Conservation (phyloP, 768 basidiomycete genomes). For the Collybia sp. region DNA sequence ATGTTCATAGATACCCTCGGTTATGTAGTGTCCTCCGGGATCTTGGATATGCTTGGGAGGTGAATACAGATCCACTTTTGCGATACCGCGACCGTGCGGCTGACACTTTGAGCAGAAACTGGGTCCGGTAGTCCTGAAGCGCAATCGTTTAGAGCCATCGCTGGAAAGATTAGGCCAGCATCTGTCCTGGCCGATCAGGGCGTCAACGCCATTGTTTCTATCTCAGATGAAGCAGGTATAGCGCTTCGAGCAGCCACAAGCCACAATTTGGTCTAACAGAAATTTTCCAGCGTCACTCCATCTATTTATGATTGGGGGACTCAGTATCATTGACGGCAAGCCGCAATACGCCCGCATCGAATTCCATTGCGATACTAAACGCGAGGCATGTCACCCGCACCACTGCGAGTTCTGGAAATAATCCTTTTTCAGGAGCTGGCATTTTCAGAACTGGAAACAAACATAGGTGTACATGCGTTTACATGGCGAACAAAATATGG, state of each 20-base stretch:
- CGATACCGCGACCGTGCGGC: background rate
- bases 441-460: conserved; percentile 7
- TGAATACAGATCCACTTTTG: conserved; percentile 7
- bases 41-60: conserved; percentile 22
- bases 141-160: background rate
- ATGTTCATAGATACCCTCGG: background rate
- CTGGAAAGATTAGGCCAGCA: background rate
- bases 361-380: background rate
- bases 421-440: conserved; percentile 3
- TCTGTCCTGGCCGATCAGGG: background rate
- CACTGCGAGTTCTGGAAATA: no score
- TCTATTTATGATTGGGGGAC: conserved; percentile 1
- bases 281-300: background rate
- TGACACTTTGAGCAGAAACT: no score
- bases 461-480: conserved; percentile 11
- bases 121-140: background rate
- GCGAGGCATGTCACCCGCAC: background rate
- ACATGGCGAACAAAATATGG: conserved; percentile 19
- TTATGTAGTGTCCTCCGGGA: conserved; percentile 12
- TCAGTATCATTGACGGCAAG: background rate
- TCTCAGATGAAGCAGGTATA: background rate
- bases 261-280: background rate
- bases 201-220: background rate
- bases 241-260: background rate
- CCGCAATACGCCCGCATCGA: conserved; percentile 3